Evolutionary conservation across 306 rosid genomes (phyloP).

Genomic region (Begonia loranthoides): DNA sequence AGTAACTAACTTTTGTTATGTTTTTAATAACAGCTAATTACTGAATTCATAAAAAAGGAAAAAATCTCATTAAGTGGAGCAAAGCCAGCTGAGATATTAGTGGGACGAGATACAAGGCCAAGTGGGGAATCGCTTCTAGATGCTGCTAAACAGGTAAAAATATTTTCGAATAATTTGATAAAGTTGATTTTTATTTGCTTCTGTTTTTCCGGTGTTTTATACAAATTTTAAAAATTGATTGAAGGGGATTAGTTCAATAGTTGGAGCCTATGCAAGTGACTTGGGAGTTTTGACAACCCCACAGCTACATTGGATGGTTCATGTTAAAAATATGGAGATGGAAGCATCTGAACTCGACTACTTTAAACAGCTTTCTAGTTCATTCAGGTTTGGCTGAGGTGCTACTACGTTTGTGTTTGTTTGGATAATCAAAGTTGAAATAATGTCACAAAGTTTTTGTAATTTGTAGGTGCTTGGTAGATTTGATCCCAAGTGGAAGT

Average conservation of each 20-base stretch:
- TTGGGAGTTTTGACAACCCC: conserved; percentile 88
- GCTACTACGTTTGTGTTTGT: conserved; percentile 16
- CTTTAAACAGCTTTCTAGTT: conserved; percentile 52
- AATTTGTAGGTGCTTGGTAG: conserved; percentile 69
- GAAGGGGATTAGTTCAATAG: conserved; percentile 68
- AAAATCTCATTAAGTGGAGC: conserved; percentile 32
- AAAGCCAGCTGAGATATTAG: conserved; percentile 32
- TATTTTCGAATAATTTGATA: conserved; percentile 3
- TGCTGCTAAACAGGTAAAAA: conserved; percentile 62
- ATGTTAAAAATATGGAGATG: conserved; percentile 43
- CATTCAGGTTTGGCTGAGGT: conserved; percentile 85
- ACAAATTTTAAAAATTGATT: conserved; percentile 5
- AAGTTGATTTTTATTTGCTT: background rate
- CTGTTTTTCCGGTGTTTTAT: background rate
- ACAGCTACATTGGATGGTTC: conserved; percentile 90
- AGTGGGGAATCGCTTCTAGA: conserved; percentile 69
- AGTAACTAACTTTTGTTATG: background rate
- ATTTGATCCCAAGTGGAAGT: conserved; percentile 46
- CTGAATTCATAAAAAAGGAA: conserved; percentile 51
- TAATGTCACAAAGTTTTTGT: conserved; percentile 15
- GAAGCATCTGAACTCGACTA: conserved; percentile 52
- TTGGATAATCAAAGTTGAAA: background rate
- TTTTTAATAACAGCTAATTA: conserved; percentile 27
- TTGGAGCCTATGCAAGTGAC: conserved; percentile 50
- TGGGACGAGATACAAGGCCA: conserved; percentile 93